Conservation (phyloP, 2,329 filamentous ascomycete genomes). For the Coccinonectria pachysandricola region DNA sequence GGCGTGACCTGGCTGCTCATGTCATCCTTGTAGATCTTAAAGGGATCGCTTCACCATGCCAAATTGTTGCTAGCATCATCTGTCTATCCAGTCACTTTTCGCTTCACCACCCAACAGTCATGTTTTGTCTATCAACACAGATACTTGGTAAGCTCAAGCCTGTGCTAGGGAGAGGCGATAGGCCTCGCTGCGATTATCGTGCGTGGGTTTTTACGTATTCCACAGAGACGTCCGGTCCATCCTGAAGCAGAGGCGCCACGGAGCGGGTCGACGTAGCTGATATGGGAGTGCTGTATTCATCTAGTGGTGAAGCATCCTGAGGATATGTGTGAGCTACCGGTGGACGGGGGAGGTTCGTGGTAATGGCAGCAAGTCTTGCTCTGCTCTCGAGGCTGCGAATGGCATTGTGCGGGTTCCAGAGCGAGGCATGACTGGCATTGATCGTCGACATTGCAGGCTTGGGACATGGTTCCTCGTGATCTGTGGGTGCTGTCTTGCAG, state of each 20-base stretch:
- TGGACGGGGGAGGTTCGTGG: conserved; percentile 12
- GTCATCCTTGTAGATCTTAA: too few relatives aligned
- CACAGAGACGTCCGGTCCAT: conserved; percentile 19
- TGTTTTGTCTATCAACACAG: too few relatives aligned
- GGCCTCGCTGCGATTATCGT: too few relatives aligned
- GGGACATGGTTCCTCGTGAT: conserved; percentile 14
- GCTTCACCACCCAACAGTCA: too few relatives aligned
- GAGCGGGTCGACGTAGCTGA: conserved; percentile 25
- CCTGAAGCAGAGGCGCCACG: conserved; percentile 24
- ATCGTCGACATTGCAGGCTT: too few relatives aligned
- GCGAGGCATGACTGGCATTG: too few relatives aligned
- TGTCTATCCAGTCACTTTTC: too few relatives aligned
- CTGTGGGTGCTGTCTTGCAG: conserved; percentile 7
- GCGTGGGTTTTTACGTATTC: too few relatives aligned
- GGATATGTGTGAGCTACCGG: conserved; percentile 9
- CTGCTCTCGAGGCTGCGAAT: conserved; percentile 2
- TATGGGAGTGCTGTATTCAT: conserved; percentile 19
- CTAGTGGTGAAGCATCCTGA: conserved; percentile 5
- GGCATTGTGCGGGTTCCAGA: conserved; percentile 5
- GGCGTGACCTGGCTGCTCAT: too few relatives aligned
- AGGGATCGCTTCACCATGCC: too few relatives aligned
- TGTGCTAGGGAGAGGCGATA: conserved; percentile 14
- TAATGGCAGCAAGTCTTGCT: conserved; percentile 11
- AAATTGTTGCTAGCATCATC: too few relatives aligned
- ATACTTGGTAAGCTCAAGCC: conserved; percentile 13